These are phyloP conservation scores for Acacia crassicarpa DNA, from an alignment of 306 rosid species.

Conservation along the genomic window DNA sequence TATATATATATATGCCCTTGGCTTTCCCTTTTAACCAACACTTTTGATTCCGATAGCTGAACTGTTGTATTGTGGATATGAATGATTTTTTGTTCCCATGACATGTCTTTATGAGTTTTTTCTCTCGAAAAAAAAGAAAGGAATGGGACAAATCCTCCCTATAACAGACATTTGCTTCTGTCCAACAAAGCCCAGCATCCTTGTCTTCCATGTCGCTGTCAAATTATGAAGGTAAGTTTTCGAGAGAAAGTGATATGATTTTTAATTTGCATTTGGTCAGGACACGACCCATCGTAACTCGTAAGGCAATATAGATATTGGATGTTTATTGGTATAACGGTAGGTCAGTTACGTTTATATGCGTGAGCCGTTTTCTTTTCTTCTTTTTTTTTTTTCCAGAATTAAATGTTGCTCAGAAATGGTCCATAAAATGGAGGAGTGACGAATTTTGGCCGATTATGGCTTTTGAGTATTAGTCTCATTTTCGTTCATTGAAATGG, in stretches of 20 bases:
- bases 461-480: not conserved
- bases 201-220: conserved; percentile 45
- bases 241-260: conserved; percentile 6
- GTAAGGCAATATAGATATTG: conserved; percentile 5
- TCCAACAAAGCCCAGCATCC: conserved; percentile 35
- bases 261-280: conserved; percentile 29
- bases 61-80: conserved; percentile 11
- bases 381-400: not conserved
- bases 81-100: conserved; percentile 32
- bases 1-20: not conserved
- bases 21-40: conserved; percentile 10
- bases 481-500: not conserved
- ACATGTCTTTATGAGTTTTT: conserved; percentile 26
- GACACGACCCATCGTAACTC: conserved; percentile 38
- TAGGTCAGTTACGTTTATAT: conserved; percentile 18
- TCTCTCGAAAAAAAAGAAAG: conserved; percentile 30
- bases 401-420: not conserved
- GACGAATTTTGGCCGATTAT: not conserved
- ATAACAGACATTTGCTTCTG: conserved; percentile 37
- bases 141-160: conserved; percentile 36
- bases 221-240: conserved; percentile 22
- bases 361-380: not conserved
- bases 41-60: too few species aligned
- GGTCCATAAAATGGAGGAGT: not conserved
- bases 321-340: conserved; percentile 17